phyloP scores from a whole-genome alignment of 805 yeast species.

The Candida loeiensis region DNA sequence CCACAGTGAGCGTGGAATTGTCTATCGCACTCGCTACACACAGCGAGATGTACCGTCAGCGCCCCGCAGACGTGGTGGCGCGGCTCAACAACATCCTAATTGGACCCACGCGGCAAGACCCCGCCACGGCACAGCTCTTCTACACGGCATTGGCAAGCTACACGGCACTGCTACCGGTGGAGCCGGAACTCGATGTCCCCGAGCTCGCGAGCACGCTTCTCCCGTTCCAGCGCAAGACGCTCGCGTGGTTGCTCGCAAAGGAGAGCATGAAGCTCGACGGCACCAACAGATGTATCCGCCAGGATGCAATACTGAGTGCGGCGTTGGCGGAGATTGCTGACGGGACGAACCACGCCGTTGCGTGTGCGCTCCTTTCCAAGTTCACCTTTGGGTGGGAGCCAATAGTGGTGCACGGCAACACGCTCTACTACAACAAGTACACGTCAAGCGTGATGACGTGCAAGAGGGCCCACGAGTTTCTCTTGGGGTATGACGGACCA shows the following conservation, averaged over 20 bases:
- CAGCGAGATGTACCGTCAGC: constrained; percentile 17
- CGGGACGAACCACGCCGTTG: background rate
- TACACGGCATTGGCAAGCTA: constrained; percentile 48
- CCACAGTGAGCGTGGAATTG: constrained; percentile 13
- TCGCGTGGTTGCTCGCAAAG: constrained; percentile 52
- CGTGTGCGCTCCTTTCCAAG: constrained; percentile 30
- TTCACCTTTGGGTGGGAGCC: constrained; percentile 53
- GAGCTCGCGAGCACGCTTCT: constrained; percentile 43
- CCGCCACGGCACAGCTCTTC: constrained; percentile 36
- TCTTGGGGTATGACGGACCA: constrained; percentile 20
- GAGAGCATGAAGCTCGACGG: constrained; percentile 44
- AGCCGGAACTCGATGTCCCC: constrained; percentile 31
- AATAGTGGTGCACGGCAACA: background rate
- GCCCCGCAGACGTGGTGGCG: constrained; percentile 17
- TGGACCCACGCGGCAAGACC: background rate
- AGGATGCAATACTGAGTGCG: constrained; percentile 15
- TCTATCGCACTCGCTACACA: constrained; percentile 15
- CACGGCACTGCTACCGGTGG: constrained; percentile 28
- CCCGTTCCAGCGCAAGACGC: constrained; percentile 51
- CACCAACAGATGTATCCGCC: constrained; percentile 19
- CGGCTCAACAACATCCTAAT: constrained; percentile 11
- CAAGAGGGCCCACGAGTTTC: constrained; percentile 14
- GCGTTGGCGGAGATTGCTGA: constrained; percentile 7
- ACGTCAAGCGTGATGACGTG: constrained; percentile 6
- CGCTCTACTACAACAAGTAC: constrained; percentile 37